phyloP scores from a whole-genome alignment of 306 rosid genomes.

The Inga laurina region DNA sequence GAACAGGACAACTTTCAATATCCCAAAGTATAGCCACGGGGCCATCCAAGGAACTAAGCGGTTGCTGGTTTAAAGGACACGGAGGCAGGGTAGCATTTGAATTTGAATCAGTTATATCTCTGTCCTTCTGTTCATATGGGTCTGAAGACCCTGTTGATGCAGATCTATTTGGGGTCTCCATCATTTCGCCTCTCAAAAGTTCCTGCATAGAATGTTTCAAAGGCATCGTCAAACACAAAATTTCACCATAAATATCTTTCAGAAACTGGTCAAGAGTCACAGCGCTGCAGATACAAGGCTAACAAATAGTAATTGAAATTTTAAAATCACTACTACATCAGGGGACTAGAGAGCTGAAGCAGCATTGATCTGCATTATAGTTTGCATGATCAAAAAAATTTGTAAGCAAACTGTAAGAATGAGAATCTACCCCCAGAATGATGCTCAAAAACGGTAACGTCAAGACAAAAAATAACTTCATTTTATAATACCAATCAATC shows the following conservation, averaged over 20 bases:
- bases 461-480: conserved; percentile 16
- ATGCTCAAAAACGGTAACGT: conserved; percentile 7
- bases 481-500: background rate
- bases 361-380: conserved; percentile 18
- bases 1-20: conserved; percentile 93
- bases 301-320: conserved; percentile 6
- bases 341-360: conserved; percentile 15
- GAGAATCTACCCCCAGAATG: conserved; percentile 10
- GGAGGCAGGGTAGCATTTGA: conserved; percentile 51
- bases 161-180: conserved; percentile 53
- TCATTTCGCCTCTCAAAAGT: conserved; percentile 34
- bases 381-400: conserved; percentile 8
- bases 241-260: conserved; percentile 14
- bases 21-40: conserved; percentile 92
- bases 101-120: conserved; percentile 50
- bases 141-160: conserved; percentile 42
- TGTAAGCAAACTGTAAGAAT: background rate
- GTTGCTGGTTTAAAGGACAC: conserved; percentile 54
- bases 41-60: conserved; percentile 58
- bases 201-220: conserved; percentile 43
- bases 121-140: conserved; percentile 55
- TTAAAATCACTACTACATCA: conserved; percentile 1
- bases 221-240: conserved; percentile 30
- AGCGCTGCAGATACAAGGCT: background rate
- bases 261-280: conserved; percentile 9